Evolutionary conservation across 2,329 filamentous ascomycete genomes (phyloP), one percentile per base, ranked within the genome.

Genomic region (Cladobotryum protrusum): DNA sequence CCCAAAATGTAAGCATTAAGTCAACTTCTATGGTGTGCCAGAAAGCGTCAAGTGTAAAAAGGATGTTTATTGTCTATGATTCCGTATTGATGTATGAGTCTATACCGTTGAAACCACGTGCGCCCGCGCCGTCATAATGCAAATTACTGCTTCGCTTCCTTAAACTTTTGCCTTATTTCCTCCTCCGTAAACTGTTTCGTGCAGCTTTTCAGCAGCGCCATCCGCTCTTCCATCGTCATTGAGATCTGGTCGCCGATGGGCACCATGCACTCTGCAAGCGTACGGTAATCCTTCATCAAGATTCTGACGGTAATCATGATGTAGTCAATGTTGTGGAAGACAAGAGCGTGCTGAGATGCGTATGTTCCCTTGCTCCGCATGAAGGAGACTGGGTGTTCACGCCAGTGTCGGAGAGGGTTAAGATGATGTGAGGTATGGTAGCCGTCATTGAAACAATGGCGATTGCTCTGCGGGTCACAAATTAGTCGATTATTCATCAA

Each of bases 371-470:
- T 89, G 42, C 82, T 78, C 57, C 82, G 76, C 2, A 91, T 70
- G 66, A 92, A 89, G 6, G 86, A 79, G 12, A 82, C 73, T 0
- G 87, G 87, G 58, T 91, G 87, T 17, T 91, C 85, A 50, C 87
- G 82, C 87, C 87, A 92, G 70, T 91, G 88, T 2, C 87, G 81
- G 24, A 80, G 76, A 0, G 86, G 87, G 67, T 90, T 89, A 46
- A 90, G 78, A 59, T 90, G 87, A 62, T 90, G 87, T 15, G 85
- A 88, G 6, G 86, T 90, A 67, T 90, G 86, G 65, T 89, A 90
- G 56, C 87, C 87, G 59, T 90, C 87, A 59, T 91, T 90, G 76
- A 85, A 90, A 70, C 85, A 91, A 67, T 85, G 85, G 34, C 87
- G 84, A 65, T 91, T 91, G 67, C 83, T 87, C 86, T 89, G 58